A percentile compares a stretch with the other conserved stretches of the same genome.
These are phyloP conservation scores for Penicillium paradoxum DNA, from an alignment of 495 filamentous ascomycete species.

Conservation along the genomic window DNA sequence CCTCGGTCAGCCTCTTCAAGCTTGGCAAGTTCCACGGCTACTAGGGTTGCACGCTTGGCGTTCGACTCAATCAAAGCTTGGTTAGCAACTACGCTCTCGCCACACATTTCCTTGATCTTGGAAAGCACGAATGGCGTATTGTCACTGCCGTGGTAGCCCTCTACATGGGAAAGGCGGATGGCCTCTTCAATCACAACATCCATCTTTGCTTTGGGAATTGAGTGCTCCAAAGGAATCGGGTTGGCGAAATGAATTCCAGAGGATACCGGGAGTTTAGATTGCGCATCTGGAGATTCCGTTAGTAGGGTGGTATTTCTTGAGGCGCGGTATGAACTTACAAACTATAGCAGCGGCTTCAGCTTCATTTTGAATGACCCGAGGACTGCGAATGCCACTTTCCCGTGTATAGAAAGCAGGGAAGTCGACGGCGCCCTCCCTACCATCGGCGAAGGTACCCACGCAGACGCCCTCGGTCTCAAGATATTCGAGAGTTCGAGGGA, in stretches of 20 bases:
- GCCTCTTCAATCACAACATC: conserved; percentile 68
- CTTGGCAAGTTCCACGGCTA: conserved; percentile 70
- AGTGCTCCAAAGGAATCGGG: conserved; percentile 68
- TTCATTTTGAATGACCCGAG: conserved; percentile 65
- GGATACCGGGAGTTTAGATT: conserved; percentile 57
- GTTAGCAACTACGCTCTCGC: conserved; percentile 70
- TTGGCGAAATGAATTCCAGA: conserved; percentile 84
- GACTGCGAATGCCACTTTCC: conserved; percentile 77
- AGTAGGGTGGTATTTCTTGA: neutral
- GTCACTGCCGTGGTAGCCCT: conserved; percentile 65
- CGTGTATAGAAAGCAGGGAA: conserved; percentile 88
- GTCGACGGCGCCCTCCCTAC: conserved; percentile 59
- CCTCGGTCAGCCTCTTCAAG: conserved; percentile 42
- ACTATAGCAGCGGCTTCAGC: conserved; percentile 82
- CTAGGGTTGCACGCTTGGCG: conserved; percentile 69
- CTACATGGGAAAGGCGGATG: conserved; percentile 61
- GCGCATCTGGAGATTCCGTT: conserved; percentile 48
- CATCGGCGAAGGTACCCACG: conserved; percentile 85
- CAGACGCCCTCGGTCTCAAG: conserved; percentile 89
- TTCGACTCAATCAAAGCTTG: conserved; percentile 73
- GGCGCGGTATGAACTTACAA: conserved; percentile 43
- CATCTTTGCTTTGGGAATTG: conserved; percentile 69
- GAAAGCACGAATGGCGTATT: conserved; percentile 86
- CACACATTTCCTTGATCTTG: conserved; percentile 76
- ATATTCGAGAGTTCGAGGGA: conserved; percentile 85